A percentile compares a stretch with the other conserved stretches of the same genome.
These are phyloP conservation scores for Leccinum rimulosum DNA, from an alignment of 768 basidiomycete genomes.

Conservation along the genomic window DNA sequence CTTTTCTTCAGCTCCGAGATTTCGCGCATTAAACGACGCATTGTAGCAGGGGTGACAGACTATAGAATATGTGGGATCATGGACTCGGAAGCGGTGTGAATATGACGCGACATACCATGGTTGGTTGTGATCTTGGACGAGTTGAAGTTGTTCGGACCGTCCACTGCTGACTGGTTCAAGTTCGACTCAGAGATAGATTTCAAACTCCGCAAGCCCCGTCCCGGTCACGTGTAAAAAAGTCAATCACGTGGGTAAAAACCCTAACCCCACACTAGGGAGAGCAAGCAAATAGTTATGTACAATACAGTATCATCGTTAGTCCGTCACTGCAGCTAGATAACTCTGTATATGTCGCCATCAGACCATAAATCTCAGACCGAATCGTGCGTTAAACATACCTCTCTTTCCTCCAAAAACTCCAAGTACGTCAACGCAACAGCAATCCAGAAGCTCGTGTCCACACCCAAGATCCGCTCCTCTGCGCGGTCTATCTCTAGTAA, in stretches of 20 bases:
- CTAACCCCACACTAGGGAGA: slow-evolving; percentile 13
- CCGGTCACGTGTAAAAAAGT: slow-evolving; percentile 27
- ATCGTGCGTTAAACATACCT: slow-evolving; percentile 45
- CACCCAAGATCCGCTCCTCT: slow-evolving; percentile 57
- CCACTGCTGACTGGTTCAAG: slow-evolving; percentile 12
- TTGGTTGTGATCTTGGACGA: slow-evolving; percentile 5
- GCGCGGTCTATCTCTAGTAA: slow-evolving; percentile 59
- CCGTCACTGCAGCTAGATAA: slow-evolving; percentile 52
- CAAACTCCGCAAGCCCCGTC: slow-evolving; percentile 23
- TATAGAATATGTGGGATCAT: slow-evolving; percentile 10
- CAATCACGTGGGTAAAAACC: slow-evolving; percentile 19
- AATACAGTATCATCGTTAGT: slow-evolving; percentile 28
- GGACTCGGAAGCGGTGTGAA: not conserved
- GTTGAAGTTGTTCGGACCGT: slow-evolving; percentile 6
- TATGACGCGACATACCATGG: slow-evolving; percentile 23
- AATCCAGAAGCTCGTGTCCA: slow-evolving; percentile 78
- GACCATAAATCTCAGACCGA: not conserved
- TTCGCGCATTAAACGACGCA: slow-evolving; percentile 89
- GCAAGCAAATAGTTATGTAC: not conserved
- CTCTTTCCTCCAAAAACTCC: slow-evolving; percentile 74
- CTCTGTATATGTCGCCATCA: slow-evolving; percentile 38
- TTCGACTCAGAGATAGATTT: slow-evolving; percentile 25
- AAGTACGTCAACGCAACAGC: slow-evolving; percentile 71
- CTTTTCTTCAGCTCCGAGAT: slow-evolving; percentile 73
- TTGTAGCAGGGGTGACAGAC: slow-evolving; percentile 51